Conservation (phyloP, 441 rosid genomes). For the Sinapis alba region DNA sequence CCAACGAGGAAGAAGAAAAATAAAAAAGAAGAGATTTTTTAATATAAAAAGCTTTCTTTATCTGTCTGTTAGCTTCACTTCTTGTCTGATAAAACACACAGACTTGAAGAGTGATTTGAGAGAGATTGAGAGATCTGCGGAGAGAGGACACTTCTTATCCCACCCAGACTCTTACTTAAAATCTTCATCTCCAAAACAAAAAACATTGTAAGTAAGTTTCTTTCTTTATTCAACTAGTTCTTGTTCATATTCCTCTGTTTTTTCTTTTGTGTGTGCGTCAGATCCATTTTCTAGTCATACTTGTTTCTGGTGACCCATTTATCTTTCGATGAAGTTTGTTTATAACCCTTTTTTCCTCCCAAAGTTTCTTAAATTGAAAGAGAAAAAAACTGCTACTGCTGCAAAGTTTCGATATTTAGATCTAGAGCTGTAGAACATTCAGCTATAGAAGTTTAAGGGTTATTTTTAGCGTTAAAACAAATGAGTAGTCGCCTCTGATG, state of each 20-base stretch:
- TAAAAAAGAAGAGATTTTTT: background rate
- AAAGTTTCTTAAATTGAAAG: background rate
- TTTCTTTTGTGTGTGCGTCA: background rate
- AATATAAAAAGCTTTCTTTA: background rate
- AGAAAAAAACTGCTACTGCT: background rate
- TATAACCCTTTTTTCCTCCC: background rate
- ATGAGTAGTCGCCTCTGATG: slow-evolving; percentile 32
- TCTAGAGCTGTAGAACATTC: background rate
- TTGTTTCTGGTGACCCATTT: slow-evolving; percentile 4
- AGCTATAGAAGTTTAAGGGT: slow-evolving; percentile 7
- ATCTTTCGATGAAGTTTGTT: slow-evolving; percentile 6
- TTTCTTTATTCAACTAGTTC: background rate
- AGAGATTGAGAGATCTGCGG: slow-evolving; percentile 28
- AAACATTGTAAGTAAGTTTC: slow-evolving; percentile 2
- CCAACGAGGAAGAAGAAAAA: slow-evolving; percentile 4
- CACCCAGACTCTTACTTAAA: slow-evolving; percentile 2
- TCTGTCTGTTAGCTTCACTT: slow-evolving; percentile 27
- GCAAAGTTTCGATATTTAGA: slow-evolving; percentile 24
- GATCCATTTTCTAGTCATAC: slow-evolving; percentile 26
- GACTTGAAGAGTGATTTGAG: slow-evolving; percentile 24
- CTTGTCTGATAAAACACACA: slow-evolving; percentile 26
- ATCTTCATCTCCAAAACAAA: slow-evolving; percentile 1
- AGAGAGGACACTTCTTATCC: slow-evolving; percentile 25
- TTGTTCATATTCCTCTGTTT: slow-evolving; percentile 21
- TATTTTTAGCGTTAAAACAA: slow-evolving; percentile 30